Percentiles rank a stretch among this genome's conserved stretches.
phyloP scores from a whole-genome alignment of 495 filamentous ascomycete genomes.

The Penicillium diatomitis region DNA sequence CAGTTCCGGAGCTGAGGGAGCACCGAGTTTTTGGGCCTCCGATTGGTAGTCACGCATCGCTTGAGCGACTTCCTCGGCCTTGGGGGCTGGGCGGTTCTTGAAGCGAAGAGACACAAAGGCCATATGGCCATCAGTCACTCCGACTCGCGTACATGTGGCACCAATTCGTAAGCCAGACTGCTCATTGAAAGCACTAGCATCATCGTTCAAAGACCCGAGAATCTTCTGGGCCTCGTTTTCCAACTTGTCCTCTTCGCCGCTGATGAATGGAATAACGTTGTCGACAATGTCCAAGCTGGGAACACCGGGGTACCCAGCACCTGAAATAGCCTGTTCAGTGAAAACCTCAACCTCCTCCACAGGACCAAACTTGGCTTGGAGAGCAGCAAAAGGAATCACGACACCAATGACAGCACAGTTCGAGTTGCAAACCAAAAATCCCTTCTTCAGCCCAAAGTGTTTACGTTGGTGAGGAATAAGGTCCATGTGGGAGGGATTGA shows the following conservation, averaged over 20 bases:
- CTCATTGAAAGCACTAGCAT: constrained; percentile 56
- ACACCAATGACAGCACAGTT: constrained; percentile 87
- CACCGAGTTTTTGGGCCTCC: constrained; percentile 64
- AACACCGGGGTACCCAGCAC: constrained; percentile 82
- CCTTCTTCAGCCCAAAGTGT: constrained; percentile 57
- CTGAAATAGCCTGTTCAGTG: constrained; percentile 81
- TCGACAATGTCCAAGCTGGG: constrained; percentile 66
- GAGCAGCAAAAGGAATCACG: constrained; percentile 79
- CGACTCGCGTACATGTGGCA: constrained; percentile 73
- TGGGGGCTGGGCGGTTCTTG: constrained; percentile 43
- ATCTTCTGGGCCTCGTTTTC: constrained; percentile 83
- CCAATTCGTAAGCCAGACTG: constrained; percentile 58
- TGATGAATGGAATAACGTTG: constrained; percentile 79
- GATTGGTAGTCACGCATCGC: constrained; percentile 65
- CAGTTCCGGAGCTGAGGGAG: constrained; percentile 63
- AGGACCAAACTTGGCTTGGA: constrained; percentile 65
- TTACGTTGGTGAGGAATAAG: constrained; percentile 68
- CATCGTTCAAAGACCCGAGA: constrained; percentile 56
- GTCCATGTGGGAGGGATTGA: constrained; percentile 70
- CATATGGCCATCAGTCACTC: constrained; percentile 77
- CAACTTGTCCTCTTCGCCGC: constrained; percentile 84
- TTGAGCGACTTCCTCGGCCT: constrained; percentile 56
- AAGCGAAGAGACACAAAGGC: constrained; percentile 75
- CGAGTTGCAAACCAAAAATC: constrained; percentile 81
- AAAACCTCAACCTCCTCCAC: constrained; percentile 70